Conservation (phyloP, 2,329 filamentous ascomycete species). For the Fusarium azukiicola region DNA sequence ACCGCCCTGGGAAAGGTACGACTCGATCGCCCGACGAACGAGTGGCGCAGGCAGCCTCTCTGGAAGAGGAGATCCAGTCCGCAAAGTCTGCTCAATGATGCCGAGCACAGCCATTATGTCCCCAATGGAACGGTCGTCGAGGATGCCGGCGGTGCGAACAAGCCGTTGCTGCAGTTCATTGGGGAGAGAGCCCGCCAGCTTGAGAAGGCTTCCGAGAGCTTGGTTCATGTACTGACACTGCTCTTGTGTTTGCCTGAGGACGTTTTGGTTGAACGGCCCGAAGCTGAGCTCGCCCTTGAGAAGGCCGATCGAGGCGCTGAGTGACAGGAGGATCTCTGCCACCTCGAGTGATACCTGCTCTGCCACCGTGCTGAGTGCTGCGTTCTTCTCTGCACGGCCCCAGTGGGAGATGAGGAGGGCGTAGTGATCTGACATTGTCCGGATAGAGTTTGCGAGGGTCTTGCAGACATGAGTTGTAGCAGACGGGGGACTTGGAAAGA, state of each 20-base stretch:
- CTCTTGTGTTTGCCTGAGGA: slow-evolving; percentile 55
- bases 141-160: slow-evolving; percentile 61
- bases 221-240: slow-evolving; percentile 61
- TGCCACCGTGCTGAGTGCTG: slow-evolving; percentile 56
- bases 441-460: slow-evolving; percentile 67
- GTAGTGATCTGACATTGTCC: slow-evolving; percentile 70
- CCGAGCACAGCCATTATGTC: slow-evolving; percentile 73
- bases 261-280: slow-evolving; percentile 56
- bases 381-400: slow-evolving; percentile 56
- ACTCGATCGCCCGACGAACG: slow-evolving; percentile 60
- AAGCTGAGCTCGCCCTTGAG: slow-evolving; percentile 58
- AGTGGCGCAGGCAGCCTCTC: slow-evolving; percentile 71
- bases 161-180: slow-evolving; percentile 65
- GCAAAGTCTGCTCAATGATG: slow-evolving; percentile 69
- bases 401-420: slow-evolving; percentile 70
- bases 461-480: slow-evolving; percentile 68
- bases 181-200: slow-evolving; percentile 62
- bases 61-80: slow-evolving; percentile 70
- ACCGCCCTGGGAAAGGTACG: slow-evolving; percentile 45
- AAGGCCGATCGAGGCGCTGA: slow-evolving; percentile 53
- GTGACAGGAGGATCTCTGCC: slow-evolving; percentile 52
- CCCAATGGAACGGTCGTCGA: slow-evolving; percentile 68
- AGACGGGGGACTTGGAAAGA: slow-evolving; percentile 71
- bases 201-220: slow-evolving; percentile 56
- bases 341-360: slow-evolving; percentile 57